Evolutionary conservation across 108 stramenopile genomes (phyloP).

Genomic region (Parmales sp.): DNA sequence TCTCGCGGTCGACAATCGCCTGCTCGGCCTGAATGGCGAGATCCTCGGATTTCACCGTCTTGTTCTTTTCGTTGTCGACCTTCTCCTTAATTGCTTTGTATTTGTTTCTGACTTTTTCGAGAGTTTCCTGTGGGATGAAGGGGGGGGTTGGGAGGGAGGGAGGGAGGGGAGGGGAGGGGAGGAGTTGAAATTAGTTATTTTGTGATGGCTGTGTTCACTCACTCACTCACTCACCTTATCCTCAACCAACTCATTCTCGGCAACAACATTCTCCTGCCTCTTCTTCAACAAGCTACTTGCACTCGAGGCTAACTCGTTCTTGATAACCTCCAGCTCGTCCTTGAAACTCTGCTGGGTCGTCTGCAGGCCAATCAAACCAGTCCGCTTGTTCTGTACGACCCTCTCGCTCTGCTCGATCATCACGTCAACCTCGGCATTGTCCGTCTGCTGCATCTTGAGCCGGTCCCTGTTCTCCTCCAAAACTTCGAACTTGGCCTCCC

Average conservation of each 20-base stretch:
- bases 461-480: conserved; percentile 25
- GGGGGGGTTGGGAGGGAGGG: too few species aligned
- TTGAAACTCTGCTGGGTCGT: conserved; percentile 33
- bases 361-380: conserved; percentile 35
- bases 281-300: conserved; percentile 33
- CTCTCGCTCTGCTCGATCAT: conserved; percentile 41
- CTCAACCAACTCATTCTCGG: conserved; percentile 28
- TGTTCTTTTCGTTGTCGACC: conserved; percentile 36
- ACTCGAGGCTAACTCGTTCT: conserved; percentile 45
- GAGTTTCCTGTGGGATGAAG: too few species aligned
- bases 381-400: conserved; percentile 39
- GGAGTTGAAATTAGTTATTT: too few species aligned
- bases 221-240: conserved; percentile 15
- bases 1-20: conserved; percentile 34
- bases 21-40: conserved; percentile 46
- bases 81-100: conserved; percentile 25
- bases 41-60: conserved; percentile 34
- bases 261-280: conserved; percentile 27
- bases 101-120: conserved; percentile 9
- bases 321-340: conserved; percentile 56
- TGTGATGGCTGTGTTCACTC: too few species aligned
- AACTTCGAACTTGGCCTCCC: conserved; percentile 24
- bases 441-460: conserved; percentile 30
- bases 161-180: too few species aligned
- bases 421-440: conserved; percentile 42